phyloP scores from a whole-genome alignment of 768 basidiomycete genomes.

The Suillus clintonianus region DNA sequence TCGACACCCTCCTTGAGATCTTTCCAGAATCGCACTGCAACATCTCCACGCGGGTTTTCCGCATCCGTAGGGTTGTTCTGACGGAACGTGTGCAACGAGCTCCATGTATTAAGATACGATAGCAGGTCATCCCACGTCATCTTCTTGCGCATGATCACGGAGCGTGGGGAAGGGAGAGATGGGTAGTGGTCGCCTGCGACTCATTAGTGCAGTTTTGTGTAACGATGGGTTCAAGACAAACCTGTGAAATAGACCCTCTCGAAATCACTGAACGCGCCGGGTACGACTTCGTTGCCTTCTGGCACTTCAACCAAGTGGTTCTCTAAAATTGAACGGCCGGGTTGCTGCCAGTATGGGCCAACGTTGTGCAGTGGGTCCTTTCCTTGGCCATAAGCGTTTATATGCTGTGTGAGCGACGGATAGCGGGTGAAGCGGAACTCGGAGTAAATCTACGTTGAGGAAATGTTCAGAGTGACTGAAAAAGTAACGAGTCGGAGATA shows the following conservation, averaged over 20 bases:
- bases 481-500: background rate
- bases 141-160: conserved; percentile 54
- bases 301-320: conserved; percentile 70
- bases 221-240: conserved; percentile 18
- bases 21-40: conserved; percentile 66
- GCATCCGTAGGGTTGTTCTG: conserved; percentile 61
- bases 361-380: conserved; percentile 49
- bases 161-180: conserved; percentile 30
- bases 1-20: conserved; percentile 44
- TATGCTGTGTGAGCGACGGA: conserved; percentile 58
- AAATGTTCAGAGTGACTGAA: background rate
- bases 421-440: conserved; percentile 66
- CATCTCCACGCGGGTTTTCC: conserved; percentile 52
- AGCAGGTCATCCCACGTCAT: conserved; percentile 70
- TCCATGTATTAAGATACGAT: conserved; percentile 71
- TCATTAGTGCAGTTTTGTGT: background rate
- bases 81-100: conserved; percentile 67
- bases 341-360: conserved; percentile 76
- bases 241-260: conserved; percentile 64
- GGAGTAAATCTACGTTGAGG: conserved; percentile 51
- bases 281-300: conserved; percentile 42
- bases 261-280: conserved; percentile 41
- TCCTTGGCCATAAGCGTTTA: conserved; percentile 63
- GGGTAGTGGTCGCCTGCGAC: conserved; percentile 45
- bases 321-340: conserved; percentile 74